Percentiles rank a stretch among this genome's conserved stretches.
phyloP scores from a whole-genome alignment of 257 asterid genomes.

The Coffea canephora region DNA sequence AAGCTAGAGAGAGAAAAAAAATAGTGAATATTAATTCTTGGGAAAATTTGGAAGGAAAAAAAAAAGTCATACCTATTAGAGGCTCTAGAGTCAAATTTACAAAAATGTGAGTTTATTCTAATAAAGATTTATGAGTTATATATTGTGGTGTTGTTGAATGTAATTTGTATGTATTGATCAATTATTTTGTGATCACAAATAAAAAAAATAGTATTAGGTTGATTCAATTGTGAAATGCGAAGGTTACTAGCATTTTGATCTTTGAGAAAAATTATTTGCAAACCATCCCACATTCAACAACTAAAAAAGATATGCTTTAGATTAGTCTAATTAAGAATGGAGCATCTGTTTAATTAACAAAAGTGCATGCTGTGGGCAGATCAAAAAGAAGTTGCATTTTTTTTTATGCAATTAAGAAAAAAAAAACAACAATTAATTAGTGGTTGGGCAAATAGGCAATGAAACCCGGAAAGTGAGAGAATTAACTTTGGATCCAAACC shows the following conservation, averaged over 20 bases:
- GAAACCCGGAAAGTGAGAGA: slow-evolving; percentile 11
- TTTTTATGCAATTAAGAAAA: neutral
- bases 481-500: slow-evolving; percentile 68
- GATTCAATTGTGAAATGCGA: too few species aligned
- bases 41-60: too few species aligned
- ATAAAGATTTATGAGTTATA: too few species aligned
- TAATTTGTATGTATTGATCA: too few species aligned
- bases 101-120: too few species aligned
- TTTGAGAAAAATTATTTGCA: neutral
- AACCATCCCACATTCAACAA: slow-evolving; percentile 7
- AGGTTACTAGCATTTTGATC: neutral
- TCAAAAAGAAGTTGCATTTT: neutral
- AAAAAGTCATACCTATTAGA: too few species aligned
- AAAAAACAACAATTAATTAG: neutral
- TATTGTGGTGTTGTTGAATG: too few species aligned
- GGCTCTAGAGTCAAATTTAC: too few species aligned
- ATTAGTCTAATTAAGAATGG: neutral
- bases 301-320: slow-evolving; percentile 1
- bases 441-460: neutral
- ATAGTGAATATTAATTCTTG: neutral
- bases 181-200: too few species aligned
- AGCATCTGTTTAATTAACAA: neutral
- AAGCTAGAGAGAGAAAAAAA: neutral
- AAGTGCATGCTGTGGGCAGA: slow-evolving; percentile 1
- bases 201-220: neutral